Conservation (phyloP, 164 flowering plant genomes). For the Akebia trifoliata region DNA sequence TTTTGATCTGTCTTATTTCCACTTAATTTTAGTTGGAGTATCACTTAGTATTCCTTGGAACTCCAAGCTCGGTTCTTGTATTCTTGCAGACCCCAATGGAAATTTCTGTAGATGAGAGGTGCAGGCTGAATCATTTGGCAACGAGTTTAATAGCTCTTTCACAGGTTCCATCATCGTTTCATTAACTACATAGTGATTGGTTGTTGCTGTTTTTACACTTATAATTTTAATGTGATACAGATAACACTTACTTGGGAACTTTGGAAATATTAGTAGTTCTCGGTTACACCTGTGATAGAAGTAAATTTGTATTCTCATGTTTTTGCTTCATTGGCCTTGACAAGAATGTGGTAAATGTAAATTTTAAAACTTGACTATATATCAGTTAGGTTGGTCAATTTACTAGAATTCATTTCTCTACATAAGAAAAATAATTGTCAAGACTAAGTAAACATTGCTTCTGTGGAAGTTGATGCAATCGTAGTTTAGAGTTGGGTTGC, state of each 20-base stretch:
- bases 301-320: no score
- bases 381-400: not conserved
- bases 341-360: no score
- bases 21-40: not conserved
- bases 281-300: not conserved
- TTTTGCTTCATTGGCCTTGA: no score
- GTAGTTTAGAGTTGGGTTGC: not conserved
- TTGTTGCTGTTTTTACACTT: not conserved
- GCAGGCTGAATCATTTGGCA: slow-evolving; percentile 88
- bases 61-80: slow-evolving; percentile 9
- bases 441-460: not conserved
- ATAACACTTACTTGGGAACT: not conserved
- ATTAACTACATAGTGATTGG: slow-evolving; percentile 7
- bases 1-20: not conserved
- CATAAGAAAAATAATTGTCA: not conserved
- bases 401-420: not conserved
- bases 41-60: not conserved
- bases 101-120: slow-evolving; percentile 67
- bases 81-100: slow-evolving; percentile 57
- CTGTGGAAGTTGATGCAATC: not conserved
- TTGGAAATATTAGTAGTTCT: not conserved
- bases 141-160: slow-evolving; percentile 83
- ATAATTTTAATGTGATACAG: not conserved
- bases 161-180: slow-evolving; percentile 49
- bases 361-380: no score